phyloP scores from a whole-genome alignment of 768 basidiomycete species.

The Galerina marginata region DNA sequence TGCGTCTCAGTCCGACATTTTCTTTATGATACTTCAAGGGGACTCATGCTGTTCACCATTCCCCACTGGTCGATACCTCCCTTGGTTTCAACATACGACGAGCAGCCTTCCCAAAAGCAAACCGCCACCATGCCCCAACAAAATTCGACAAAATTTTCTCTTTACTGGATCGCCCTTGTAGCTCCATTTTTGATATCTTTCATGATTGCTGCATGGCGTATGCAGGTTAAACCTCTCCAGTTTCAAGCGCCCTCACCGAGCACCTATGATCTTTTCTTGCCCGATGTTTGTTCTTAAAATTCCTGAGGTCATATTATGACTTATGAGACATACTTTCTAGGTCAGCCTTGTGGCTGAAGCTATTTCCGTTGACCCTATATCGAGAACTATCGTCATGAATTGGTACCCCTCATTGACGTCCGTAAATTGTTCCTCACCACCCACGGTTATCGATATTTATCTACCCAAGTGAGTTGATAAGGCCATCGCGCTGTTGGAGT shows the following conservation, averaged over 20 bases:
- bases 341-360: conserved; percentile 1
- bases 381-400: conserved; percentile 3
- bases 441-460: neutral
- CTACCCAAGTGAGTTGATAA: neutral
- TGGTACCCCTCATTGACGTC: conserved; percentile 1
- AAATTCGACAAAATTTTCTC: neutral
- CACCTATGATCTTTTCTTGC: neutral
- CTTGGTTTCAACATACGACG: no score
- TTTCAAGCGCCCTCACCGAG: neutral
- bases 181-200: neutral
- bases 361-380: neutral
- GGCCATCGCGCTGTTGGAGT: neutral
- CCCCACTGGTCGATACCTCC: no score
- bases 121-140: no score
- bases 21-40: no score
- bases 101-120: no score
- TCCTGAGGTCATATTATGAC: neutral
- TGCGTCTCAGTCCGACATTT: no score
- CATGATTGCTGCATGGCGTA: neutral
- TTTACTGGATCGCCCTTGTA: neutral
- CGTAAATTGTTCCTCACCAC: neutral
- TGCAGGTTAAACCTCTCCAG: conserved; percentile 1
- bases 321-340: neutral
- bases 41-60: no score
- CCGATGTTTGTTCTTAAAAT: neutral